Percentiles rank a stretch among this genome's conserved stretches.
These are phyloP conservation scores for Letharia lupina DNA, from an alignment of 495 filamentous ascomycete genomes.

Conservation along the genomic window DNA sequence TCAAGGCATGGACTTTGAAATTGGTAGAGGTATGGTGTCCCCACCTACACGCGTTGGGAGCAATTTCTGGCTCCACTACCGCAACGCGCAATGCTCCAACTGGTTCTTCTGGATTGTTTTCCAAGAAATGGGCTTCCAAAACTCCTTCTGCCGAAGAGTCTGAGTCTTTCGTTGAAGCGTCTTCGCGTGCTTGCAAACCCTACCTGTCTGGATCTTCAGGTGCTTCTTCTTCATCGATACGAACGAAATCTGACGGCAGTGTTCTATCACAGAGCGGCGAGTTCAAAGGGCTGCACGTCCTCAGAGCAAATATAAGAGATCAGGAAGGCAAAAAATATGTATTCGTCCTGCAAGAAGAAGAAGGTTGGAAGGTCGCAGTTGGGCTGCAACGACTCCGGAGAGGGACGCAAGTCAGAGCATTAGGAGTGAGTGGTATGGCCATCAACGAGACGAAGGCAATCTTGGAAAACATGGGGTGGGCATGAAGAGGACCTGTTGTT, in stretches of 20 bases:
- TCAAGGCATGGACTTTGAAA: conserved; percentile 96
- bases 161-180: conserved; percentile 48
- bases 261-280: conserved; percentile 44
- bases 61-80: conserved; percentile 34
- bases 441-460: conserved; percentile 51
- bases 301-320: conserved; percentile 76
- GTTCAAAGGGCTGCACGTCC: conserved; percentile 59
- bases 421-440: conserved; percentile 56
- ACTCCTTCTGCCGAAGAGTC: conserved; percentile 54
- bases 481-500: conserved; percentile 25
- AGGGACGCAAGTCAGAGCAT: conserved; percentile 58
- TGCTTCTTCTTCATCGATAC: conserved; percentile 27
- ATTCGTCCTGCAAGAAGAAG: conserved; percentile 71
- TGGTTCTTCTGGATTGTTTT: conserved; percentile 30
- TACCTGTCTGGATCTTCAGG: conserved; percentile 43
- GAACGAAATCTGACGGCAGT: conserved; percentile 26
- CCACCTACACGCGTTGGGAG: conserved; percentile 32
- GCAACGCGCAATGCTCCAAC: conserved; percentile 26
- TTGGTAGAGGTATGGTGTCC: conserved; percentile 84
- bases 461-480: conserved; percentile 55
- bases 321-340: conserved; percentile 75
- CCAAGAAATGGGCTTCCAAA: conserved; percentile 35
- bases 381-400: conserved; percentile 66
- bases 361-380: conserved; percentile 87
- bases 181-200: conserved; percentile 53